These are phyloP conservation scores for Aplosporella prunicola DNA, from an alignment of 2,329 filamentous ascomycete species.

Conservation along the genomic window DNA sequence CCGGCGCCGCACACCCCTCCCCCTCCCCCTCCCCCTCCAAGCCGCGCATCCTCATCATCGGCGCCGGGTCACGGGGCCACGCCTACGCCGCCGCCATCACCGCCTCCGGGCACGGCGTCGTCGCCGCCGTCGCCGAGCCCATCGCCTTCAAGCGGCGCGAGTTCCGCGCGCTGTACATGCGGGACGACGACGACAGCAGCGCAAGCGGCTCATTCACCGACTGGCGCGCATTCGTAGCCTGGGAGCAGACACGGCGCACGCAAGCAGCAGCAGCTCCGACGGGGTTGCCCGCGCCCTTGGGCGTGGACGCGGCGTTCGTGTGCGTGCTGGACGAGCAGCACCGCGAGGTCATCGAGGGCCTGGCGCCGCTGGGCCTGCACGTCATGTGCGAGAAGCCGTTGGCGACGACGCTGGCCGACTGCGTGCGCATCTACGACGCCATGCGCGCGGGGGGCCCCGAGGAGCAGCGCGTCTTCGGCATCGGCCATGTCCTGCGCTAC, in stretches of 20 bases:
- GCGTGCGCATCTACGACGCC: slow-evolving; percentile 61
- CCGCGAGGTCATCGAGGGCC: slow-evolving; percentile 64
- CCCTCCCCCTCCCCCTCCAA: slow-evolving; percentile 3
- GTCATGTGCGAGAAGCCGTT: slow-evolving; percentile 95
- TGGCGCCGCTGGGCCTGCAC: slow-evolving; percentile 62
- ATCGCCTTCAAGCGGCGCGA: slow-evolving; percentile 63
- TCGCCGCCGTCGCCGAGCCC: slow-evolving; percentile 76
- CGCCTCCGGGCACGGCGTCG: slow-evolving; percentile 40
- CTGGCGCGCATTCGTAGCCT: slow-evolving; percentile 69
- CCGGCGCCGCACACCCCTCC: not conserved
- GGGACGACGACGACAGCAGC: not conserved
- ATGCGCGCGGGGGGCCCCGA: slow-evolving; percentile 30
- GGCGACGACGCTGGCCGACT: slow-evolving; percentile 68
- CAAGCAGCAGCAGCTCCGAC: slow-evolving; percentile 23
- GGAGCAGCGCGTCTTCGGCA: slow-evolving; percentile 58
- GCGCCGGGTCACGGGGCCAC: slow-evolving; percentile 29
- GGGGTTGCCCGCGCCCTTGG: slow-evolving; percentile 12
- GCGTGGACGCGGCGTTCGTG: slow-evolving; percentile 52
- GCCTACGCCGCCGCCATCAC: slow-evolving; percentile 24
- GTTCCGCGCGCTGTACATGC: slow-evolving; percentile 48
- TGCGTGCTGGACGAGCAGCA: slow-evolving; percentile 85
- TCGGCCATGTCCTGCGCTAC: slow-evolving; percentile 89
- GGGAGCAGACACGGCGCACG: slow-evolving; percentile 55
- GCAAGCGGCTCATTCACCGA: slow-evolving; percentile 44
- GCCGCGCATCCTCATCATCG: slow-evolving; percentile 27